A percentile compares a stretch with the other conserved stretches of the same genome.
Evolutionary conservation across 148 eudicot species (phyloP).

Genomic region (Drosera capensis): DNA sequence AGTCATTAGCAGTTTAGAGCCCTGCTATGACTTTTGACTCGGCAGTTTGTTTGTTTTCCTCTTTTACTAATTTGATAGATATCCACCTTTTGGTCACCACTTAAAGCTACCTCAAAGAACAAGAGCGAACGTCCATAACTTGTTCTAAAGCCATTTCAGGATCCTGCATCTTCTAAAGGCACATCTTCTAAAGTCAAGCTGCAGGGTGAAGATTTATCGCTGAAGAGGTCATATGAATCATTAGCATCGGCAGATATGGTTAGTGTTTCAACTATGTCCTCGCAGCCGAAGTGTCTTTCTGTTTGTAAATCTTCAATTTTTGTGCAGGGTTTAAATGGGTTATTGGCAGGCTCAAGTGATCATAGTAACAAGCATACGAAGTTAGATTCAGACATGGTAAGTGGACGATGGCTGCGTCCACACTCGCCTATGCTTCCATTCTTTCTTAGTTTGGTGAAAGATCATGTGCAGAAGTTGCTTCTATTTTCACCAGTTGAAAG

Average conservation of each 20-base stretch:
- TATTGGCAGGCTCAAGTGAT: conserved; percentile 11
- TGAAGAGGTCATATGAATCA: conserved; percentile 43
- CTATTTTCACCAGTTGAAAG: too few species aligned
- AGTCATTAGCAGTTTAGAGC: background rate
- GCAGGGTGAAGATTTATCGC: conserved; percentile 17
- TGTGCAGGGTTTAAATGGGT: conserved; percentile 25
- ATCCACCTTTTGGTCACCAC: too few species aligned
- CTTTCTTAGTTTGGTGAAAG: too few species aligned
- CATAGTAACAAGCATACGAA: conserved; percentile 24
- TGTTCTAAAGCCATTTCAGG: conserved; percentile 30
- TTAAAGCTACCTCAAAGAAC: background rate
- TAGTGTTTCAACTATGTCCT: conserved; percentile 6
- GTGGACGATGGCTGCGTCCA: conserved; percentile 13
- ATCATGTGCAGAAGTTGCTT: too few species aligned
- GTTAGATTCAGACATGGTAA: conserved; percentile 24
- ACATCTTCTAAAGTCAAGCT: conserved; percentile 32
- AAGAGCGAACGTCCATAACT: background rate
- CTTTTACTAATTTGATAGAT: too few species aligned
- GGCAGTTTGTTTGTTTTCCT: too few species aligned
- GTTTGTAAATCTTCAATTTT: conserved; percentile 5
- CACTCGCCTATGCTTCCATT: too few species aligned
- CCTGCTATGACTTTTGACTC: too few species aligned
- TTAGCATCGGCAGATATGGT: conserved; percentile 39
- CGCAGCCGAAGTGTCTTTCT: background rate
- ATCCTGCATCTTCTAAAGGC: conserved; percentile 32